phyloP scores from a whole-genome alignment of 257 asterid genomes.

The Nicotiana noctiflora region DNA sequence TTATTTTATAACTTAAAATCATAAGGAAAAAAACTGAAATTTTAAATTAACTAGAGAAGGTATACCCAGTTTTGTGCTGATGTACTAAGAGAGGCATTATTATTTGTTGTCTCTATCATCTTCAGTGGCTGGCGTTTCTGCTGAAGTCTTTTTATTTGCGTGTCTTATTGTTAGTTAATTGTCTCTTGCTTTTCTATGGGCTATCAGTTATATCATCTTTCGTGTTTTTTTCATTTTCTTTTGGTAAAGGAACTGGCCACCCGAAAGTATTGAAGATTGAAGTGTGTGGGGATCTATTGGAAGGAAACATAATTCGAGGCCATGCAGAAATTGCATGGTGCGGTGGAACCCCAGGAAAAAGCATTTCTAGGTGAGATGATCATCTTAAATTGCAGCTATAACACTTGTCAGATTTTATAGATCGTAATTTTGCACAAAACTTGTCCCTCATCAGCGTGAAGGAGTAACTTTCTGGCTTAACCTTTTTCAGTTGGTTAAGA shows the following conservation, averaged over 20 bases:
- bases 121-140: not conserved
- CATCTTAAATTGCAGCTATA: constrained; percentile 9
- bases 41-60: not conserved
- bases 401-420: constrained; percentile 2
- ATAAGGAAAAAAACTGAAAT: not conserved
- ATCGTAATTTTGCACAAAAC: not conserved
- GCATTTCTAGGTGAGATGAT: constrained; percentile 77
- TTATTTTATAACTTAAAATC: not conserved
- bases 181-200: not conserved
- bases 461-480: constrained; percentile 14
- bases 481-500: constrained; percentile 71
- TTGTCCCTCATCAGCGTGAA: not conserved
- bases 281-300: constrained; percentile 74
- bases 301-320: constrained; percentile 76
- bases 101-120: not conserved
- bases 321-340: constrained; percentile 91
- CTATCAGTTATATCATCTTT: not conserved
- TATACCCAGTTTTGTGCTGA: not conserved
- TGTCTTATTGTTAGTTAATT: not conserved
- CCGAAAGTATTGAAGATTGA: constrained; percentile 88
- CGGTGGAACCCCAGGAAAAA: constrained; percentile 93
- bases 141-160: not conserved
- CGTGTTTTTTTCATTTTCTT: constrained; percentile 1
- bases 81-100: not conserved
- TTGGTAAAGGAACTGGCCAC: constrained; percentile 67